Conservation (phyloP, 495 filamentous ascomycete species). For the Penicilliopsis zonata region DNA sequence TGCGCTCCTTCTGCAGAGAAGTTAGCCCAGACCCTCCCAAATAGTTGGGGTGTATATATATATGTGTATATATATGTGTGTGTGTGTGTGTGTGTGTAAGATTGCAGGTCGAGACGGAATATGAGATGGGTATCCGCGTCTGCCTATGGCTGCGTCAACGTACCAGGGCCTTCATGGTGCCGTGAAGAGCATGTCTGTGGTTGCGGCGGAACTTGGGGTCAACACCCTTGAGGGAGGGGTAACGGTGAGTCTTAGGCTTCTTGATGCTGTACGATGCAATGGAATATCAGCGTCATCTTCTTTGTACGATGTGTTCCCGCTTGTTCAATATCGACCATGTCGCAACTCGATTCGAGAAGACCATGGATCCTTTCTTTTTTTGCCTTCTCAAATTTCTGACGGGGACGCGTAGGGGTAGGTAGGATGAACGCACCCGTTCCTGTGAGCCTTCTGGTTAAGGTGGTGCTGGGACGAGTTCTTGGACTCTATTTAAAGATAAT, state of each 20-base stretch:
- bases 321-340: not conserved
- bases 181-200: slow-evolving; percentile 97
- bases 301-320: slow-evolving; percentile 5
- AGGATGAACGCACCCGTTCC: slow-evolving; percentile 69
- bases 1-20: slow-evolving; percentile 77
- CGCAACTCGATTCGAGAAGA: slow-evolving; percentile 1
- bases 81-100: too few species aligned
- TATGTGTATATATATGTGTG: too few species aligned
- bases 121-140: not conserved
- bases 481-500: slow-evolving; percentile 52
- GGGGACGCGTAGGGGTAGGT: slow-evolving; percentile 2
- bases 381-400: not conserved
- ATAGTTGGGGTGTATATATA: too few species aligned
- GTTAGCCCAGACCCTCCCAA: slow-evolving; percentile 31
- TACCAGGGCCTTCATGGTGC: slow-evolving; percentile 96
- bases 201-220: slow-evolving; percentile 99
- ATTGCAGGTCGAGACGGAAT: too few species aligned
- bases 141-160: slow-evolving; percentile 21
- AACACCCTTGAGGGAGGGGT: slow-evolving; percentile 96
- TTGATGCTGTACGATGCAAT: slow-evolving; percentile 65
- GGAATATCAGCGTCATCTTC: slow-evolving; percentile 20
- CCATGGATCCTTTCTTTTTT: too few species aligned
- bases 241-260: slow-evolving; percentile 98
- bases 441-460: slow-evolving; percentile 90
- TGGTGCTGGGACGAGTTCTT: slow-evolving; percentile 99